Percentiles rank a stretch among this genome's conserved stretches.
phyloP scores from a whole-genome alignment of 1,139 yeast species.

The Yamadazyma conglobata region DNA sequence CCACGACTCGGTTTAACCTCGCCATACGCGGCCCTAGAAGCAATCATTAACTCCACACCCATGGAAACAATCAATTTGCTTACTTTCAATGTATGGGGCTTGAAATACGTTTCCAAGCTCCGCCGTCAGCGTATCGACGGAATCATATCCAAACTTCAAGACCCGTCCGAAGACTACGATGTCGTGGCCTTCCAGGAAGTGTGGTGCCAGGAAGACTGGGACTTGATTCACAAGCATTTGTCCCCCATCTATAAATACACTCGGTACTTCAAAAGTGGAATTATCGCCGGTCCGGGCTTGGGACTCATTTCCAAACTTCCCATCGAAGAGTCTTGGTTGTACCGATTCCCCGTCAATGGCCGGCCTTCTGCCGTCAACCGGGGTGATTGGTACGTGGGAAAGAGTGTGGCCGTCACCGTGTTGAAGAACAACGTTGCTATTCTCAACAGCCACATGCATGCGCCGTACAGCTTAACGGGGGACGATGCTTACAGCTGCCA shows the following conservation, averaged over 20 bases:
- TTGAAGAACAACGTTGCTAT: conserved; percentile 67
- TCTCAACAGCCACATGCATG: conserved; percentile 94
- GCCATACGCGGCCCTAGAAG: no score
- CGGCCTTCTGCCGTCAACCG: conserved; percentile 89
- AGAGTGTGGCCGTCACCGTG: conserved; percentile 75
- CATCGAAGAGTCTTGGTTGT: conserved; percentile 70
- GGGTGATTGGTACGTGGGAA: conserved; percentile 98
- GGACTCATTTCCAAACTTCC: conserved; percentile 84
- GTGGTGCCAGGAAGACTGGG: conserved; percentile 88
- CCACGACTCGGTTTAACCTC: no score
- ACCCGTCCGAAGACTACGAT: conserved; percentile 57
- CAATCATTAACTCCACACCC: no score
- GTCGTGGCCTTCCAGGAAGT: conserved; percentile 88
- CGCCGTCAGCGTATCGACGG: conserved; percentile 65
- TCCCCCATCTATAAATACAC: conserved; percentile 53
- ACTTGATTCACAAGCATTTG: conserved; percentile 50
- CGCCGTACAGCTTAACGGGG: conserved; percentile 81
- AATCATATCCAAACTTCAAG: conserved; percentile 65
- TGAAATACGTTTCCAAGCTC: conserved; percentile 72
- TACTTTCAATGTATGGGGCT: conserved; percentile 85
- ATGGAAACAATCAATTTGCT: conserved; percentile 39
- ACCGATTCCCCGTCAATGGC: conserved; percentile 89
- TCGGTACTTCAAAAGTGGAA: conserved; percentile 77
- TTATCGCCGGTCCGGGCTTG: conserved; percentile 89
- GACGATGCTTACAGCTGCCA: conserved; percentile 91